Percentiles rank a stretch among this genome's conserved stretches.
phyloP scores from a whole-genome alignment of 2,329 filamentous ascomycete species.

The Escovopsis sp. region DNA sequence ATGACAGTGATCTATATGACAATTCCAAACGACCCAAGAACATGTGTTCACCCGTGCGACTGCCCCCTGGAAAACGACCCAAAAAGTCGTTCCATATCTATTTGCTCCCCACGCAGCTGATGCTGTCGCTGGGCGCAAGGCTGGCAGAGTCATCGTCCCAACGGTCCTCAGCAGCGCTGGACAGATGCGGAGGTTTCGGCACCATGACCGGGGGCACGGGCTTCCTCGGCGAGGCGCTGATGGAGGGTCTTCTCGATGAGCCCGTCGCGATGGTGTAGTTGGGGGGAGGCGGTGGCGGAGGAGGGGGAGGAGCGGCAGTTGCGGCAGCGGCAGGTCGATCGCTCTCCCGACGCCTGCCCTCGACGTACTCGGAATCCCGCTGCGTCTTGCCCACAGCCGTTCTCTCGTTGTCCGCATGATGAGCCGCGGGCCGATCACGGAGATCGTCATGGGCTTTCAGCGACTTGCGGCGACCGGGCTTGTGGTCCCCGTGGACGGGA shows the following conservation, averaged over 20 bases:
- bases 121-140: constrained; percentile 44
- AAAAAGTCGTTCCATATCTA: constrained; percentile 11
- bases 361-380: no score
- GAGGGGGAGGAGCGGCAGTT: not conserved
- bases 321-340: no score
- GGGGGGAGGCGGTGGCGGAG: not conserved
- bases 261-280: not conserved
- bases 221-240: constrained; percentile 4
- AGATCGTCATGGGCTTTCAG: no score
- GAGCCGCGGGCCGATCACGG: no score
- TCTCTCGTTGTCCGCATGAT: no score
- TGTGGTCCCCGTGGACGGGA: no score
- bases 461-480: no score
- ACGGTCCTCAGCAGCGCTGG: constrained; percentile 12
- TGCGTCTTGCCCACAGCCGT: no score
- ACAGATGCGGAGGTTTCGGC: constrained; percentile 18
- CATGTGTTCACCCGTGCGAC: no score
- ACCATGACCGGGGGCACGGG: constrained; percentile 12
- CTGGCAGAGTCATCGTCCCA: constrained; percentile 36
- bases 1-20: no score
- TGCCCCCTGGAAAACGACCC: not conserved
- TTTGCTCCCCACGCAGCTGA: constrained; percentile 40
- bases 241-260: not conserved
- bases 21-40: no score
- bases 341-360: no score